Evolutionary conservation across 768 basidiomycete genomes (phyloP).

Genomic region (Tulasnella calospora): DNA sequence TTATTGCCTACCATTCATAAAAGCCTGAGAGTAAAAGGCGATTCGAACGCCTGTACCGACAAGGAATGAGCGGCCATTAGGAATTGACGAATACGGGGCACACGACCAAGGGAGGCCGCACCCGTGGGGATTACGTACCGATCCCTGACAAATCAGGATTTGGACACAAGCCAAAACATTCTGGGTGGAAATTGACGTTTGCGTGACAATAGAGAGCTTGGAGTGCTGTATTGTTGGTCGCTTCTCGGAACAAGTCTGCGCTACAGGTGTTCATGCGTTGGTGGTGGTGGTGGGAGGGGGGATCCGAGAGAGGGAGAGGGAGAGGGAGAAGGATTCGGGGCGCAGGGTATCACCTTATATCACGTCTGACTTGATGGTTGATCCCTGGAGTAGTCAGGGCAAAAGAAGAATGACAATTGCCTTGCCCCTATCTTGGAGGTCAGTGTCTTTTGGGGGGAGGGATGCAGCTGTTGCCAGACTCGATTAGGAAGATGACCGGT

Average conservation of each 20-base stretch:
- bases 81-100: no score
- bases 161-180: conserved; percentile 19
- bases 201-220: conserved; percentile 6
- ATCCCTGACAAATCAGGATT: conserved; percentile 21
- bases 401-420: no score
- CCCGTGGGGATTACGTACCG: no score
- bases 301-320: no score
- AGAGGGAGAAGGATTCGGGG: not conserved
- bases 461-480: no score
- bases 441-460: no score
- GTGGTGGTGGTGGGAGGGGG: no score
- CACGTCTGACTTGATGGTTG: not conserved
- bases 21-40: conserved; percentile 24
- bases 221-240: not conserved
- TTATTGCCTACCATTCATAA: conserved; percentile 26
- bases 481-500: no score
- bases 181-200: not conserved
- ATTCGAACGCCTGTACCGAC: conserved; percentile 16
- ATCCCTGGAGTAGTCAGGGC: no score
- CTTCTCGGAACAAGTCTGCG: not conserved
- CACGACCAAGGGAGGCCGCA: no score
- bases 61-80: not conserved
- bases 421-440: no score
- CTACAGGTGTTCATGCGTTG: no score
- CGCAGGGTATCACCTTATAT: not conserved